These are phyloP conservation scores for Candida golubevii DNA, from an alignment of 805 yeast species.

Conservation along the genomic window DNA sequence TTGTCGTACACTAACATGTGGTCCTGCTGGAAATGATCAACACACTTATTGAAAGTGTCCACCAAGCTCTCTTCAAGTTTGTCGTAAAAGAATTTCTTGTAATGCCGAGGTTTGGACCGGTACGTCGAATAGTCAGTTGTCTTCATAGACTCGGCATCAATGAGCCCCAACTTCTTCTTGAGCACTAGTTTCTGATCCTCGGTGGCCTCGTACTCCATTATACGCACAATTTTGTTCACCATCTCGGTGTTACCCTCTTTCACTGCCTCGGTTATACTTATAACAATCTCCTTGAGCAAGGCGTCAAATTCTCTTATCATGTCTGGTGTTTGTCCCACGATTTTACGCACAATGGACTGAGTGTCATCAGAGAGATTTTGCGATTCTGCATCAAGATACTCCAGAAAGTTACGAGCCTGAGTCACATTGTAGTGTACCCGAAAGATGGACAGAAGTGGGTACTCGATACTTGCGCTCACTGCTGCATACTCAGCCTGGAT, in stretches of 20 bases:
- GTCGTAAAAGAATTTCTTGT: constrained; percentile 55
- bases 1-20: constrained; percentile 62
- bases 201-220: constrained; percentile 74
- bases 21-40: constrained; percentile 45
- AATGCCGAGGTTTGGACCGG: constrained; percentile 48
- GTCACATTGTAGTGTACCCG: constrained; percentile 67
- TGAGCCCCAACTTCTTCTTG: constrained; percentile 29
- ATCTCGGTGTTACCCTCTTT: constrained; percentile 65
- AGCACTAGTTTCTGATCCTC: constrained; percentile 58
- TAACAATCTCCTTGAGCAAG: constrained; percentile 60
- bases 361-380: constrained; percentile 53
- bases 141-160: constrained; percentile 13
- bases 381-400: constrained; percentile 61
- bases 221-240: constrained; percentile 66
- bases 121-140: constrained; percentile 26
- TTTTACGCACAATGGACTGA: constrained; percentile 56
- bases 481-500: constrained; percentile 44
- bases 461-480: constrained; percentile 27
- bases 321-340: constrained; percentile 43
- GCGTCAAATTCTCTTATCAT: constrained; percentile 58
- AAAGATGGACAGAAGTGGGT: constrained; percentile 52
- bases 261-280: constrained; percentile 66
- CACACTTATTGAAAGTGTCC: constrained; percentile 66
- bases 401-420: constrained; percentile 71
- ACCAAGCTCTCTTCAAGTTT: constrained; percentile 56